A percentile compares a stretch with the other conserved stretches of the same genome.
phyloP scores from a whole-genome alignment of 2,329 filamentous ascomycete species.

The Trichoderma cornu-damae region DNA sequence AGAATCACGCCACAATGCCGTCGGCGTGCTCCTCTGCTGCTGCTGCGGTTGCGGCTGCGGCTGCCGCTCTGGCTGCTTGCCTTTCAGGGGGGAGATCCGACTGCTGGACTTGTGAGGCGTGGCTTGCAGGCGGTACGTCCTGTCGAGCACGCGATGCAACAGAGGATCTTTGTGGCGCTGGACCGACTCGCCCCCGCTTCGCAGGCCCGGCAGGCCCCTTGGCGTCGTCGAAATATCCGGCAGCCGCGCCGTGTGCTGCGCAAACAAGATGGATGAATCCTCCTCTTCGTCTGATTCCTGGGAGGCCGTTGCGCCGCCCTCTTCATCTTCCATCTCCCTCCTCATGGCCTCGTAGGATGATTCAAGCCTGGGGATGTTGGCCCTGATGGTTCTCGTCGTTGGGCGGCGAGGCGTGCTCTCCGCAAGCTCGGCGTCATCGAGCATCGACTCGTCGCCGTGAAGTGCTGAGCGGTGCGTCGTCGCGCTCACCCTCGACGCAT shows the following conservation, averaged over 20 bases:
- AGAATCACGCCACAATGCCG: constrained; percentile 51
- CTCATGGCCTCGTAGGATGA: constrained; percentile 74
- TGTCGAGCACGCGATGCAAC: constrained; percentile 87
- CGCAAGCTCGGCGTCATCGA: constrained; percentile 59
- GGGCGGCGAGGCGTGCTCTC: constrained; percentile 64
- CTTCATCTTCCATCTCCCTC: constrained; percentile 55
- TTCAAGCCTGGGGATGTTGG: constrained; percentile 59
- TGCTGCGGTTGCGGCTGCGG: constrained; percentile 2
- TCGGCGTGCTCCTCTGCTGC: constrained; percentile 16
- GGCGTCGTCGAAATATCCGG: constrained; percentile 59
- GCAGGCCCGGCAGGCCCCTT: constrained; percentile 35
- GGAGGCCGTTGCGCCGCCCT: constrained; percentile 34
- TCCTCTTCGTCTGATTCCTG: constrained; percentile 37
- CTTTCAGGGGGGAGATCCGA: constrained; percentile 44
- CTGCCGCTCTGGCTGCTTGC: constrained; percentile 23
- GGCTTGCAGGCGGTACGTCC: constrained; percentile 88
- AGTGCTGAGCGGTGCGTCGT: constrained; percentile 33
- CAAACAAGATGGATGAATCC: constrained; percentile 46
- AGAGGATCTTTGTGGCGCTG: constrained; percentile 62
- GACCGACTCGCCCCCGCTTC: constrained; percentile 32
- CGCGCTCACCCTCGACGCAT: constrained; percentile 33
- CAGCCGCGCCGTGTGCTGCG: constrained; percentile 50
- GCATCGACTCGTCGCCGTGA: constrained; percentile 56
- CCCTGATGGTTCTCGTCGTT: constrained; percentile 44
- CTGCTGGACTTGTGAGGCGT: constrained; percentile 65